phyloP scores from a whole-genome alignment of 371 early-diverging fungal genomes.

The Rhizopus microsporus region DNA sequence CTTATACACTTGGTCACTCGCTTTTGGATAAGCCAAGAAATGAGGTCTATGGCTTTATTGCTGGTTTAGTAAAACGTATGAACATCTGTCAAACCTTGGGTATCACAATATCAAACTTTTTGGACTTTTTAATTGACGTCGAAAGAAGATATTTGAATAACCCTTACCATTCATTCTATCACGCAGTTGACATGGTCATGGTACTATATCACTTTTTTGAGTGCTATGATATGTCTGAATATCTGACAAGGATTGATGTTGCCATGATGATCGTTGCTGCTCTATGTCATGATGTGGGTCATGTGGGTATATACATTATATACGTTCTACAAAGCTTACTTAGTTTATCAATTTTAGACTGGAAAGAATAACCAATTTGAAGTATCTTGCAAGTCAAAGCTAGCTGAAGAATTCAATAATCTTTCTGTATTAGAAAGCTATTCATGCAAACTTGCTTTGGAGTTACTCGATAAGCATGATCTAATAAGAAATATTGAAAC shows the following conservation, averaged over 20 bases:
- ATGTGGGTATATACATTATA: slow-evolving; percentile 59
- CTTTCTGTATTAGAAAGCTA: slow-evolving; percentile 84
- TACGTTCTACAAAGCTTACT: not conserved
- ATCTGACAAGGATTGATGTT: slow-evolving; percentile 66
- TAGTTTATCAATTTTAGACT: slow-evolving; percentile 55
- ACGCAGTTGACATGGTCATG: slow-evolving; percentile 84
- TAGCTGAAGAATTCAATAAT: slow-evolving; percentile 67
- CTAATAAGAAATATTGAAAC: slow-evolving; percentile 51
- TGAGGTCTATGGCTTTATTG: slow-evolving; percentile 70
- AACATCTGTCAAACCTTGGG: slow-evolving; percentile 59
- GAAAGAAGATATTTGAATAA: slow-evolving; percentile 74
- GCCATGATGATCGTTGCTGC: slow-evolving; percentile 77
- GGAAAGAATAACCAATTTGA: slow-evolving; percentile 91
- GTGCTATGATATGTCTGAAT: slow-evolving; percentile 59
- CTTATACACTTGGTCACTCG: slow-evolving; percentile 59
- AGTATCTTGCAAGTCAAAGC: slow-evolving; percentile 76
- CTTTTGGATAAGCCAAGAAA: slow-evolving; percentile 67
- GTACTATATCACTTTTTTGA: slow-evolving; percentile 75
- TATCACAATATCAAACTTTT: slow-evolving; percentile 61
- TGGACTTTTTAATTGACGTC: slow-evolving; percentile 82
- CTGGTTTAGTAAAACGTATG: slow-evolving; percentile 66
- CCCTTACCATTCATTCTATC: slow-evolving; percentile 89
- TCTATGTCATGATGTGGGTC: slow-evolving; percentile 88
- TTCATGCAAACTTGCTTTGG: slow-evolving; percentile 70
- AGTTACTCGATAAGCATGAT: slow-evolving; percentile 69